phyloP scores from a whole-genome alignment of 768 basidiomycete species.

The Mycena polygramma region DNA sequence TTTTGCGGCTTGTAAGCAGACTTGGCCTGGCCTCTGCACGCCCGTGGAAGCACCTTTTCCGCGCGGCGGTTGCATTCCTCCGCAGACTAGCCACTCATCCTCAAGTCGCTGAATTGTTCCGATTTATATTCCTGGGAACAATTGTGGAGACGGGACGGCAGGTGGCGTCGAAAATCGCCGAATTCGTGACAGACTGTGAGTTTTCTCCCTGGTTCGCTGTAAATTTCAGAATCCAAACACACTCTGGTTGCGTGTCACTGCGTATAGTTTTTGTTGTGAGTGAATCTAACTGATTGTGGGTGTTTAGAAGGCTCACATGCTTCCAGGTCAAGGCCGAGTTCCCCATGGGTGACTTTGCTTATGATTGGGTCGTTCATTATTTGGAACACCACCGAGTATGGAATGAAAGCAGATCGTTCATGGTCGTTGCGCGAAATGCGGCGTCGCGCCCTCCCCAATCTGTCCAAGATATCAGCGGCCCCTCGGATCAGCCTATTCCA shows the following conservation, averaged over 20 bases:
- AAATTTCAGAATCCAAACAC: too few species aligned
- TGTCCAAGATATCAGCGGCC: background rate
- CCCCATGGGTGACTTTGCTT: constrained; percentile 23
- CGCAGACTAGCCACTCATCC: constrained; percentile 12
- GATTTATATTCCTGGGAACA: constrained; percentile 26
- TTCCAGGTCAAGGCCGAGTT: constrained; percentile 29
- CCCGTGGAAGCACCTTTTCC: constrained; percentile 2
- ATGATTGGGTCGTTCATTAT: constrained; percentile 30
- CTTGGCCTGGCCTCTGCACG: constrained; percentile 2
- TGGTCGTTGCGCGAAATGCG: constrained; percentile 32
- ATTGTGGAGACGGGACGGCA: constrained; percentile 15
- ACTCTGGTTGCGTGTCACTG: too few species aligned
- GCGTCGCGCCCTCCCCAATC: background rate
- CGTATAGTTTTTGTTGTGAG: constrained; percentile 9
- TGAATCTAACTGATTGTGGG: background rate
- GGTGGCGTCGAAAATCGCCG: constrained; percentile 5
- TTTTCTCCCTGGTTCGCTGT: background rate
- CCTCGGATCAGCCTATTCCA: constrained; percentile 16
- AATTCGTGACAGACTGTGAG: constrained; percentile 9
- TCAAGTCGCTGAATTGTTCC: constrained; percentile 18
- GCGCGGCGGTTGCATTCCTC: background rate
- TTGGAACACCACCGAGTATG: constrained; percentile 32
- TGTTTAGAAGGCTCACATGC: background rate
- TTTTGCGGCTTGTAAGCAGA: background rate
- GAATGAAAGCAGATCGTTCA: constrained; percentile 34